A percentile compares a stretch with the other conserved stretches of the same genome.
Evolutionary conservation across 2,329 filamentous ascomycete genomes (phyloP).

Genomic region (Penicillium vulpinum): DNA sequence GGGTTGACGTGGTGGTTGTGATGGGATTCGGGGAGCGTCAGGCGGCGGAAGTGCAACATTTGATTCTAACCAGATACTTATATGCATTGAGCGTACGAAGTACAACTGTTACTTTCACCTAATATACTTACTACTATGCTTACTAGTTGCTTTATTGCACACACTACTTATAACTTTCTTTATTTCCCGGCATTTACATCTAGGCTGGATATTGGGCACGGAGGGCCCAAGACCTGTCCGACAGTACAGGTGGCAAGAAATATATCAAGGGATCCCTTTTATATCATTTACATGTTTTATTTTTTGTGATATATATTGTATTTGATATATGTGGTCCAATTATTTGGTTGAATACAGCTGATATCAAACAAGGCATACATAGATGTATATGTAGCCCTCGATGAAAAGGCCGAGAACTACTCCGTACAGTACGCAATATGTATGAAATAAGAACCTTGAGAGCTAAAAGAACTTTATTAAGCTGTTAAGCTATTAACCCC

Average conservation of each 20-base stretch:
- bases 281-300: background rate
- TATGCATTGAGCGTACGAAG: no score
- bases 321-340: background rate
- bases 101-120: no score
- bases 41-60: constrained; percentile 36
- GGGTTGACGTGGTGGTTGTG: constrained; percentile 30
- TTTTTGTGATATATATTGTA: background rate
- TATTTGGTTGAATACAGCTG: background rate
- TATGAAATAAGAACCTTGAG: background rate
- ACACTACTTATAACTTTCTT: background rate
- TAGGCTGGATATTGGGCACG: constrained; percentile 1
- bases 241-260: background rate
- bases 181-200: background rate
- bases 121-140: background rate
- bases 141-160: background rate
- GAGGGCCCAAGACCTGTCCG: constrained; percentile 2
- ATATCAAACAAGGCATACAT: background rate
- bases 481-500: background rate
- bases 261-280: background rate
- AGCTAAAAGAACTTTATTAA: background rate
- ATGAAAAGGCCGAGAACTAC: background rate
- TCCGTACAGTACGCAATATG: background rate
- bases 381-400: background rate
- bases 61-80: constrained; percentile 18
- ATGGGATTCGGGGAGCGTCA: constrained; percentile 38